Base-by-base conservation (phyloP, 2,329 filamentous ascomycete genomes). In the Pseudogymnoascus sp. region DNA sequence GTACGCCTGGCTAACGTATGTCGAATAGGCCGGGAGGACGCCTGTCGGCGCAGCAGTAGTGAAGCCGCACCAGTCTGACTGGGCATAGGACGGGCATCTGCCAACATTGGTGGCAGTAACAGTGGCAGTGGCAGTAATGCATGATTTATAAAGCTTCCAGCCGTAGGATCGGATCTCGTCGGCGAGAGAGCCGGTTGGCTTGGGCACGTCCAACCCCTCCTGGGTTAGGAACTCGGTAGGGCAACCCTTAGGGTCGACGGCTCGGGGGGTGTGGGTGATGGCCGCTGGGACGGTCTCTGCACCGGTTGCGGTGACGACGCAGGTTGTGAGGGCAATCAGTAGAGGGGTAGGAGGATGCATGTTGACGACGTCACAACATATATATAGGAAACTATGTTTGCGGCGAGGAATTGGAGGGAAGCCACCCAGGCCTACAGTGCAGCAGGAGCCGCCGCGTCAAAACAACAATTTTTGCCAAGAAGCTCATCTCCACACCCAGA, bases 11-110 rank as follows among this genome's bases (percentile, higher is more conserved):
- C 63, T 63, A 7, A 26, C 61, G 50, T 63, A 61, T 3, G 61
- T 63, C 11, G 53, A 64, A 24, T 63, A 65, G 33, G 16, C 64
- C 19, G 35, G 37, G 40, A 42, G 50, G 1, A 64, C 61, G 8
- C 19, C 16, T 19, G 40, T 16, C 4, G 64, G 61, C 44, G 53
- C 64, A n/a, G 61, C 63, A 8, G 40, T 61, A 19, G 42, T 33
- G 61, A 65, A 65, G 50, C 38, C 44, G 35, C 64, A 65, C 64
- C 64, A 65, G 35, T 38, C 35, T 38, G 35, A 14, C 35, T 6
- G 14, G 35, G 13, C 35, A 38, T n/a, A 14, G 13, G 13, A 14
- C 35, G 35, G 35, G 35, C 35, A 38, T 16, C 35, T 38, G 6
- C 7, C 35, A n/a, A 38, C 5, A 14, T 38, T 10, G 35, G 35